Evolutionary conservation across 1,284 basidiomycete genomes (phyloP).

Genomic region (Takashimella tepidaria): DNA sequence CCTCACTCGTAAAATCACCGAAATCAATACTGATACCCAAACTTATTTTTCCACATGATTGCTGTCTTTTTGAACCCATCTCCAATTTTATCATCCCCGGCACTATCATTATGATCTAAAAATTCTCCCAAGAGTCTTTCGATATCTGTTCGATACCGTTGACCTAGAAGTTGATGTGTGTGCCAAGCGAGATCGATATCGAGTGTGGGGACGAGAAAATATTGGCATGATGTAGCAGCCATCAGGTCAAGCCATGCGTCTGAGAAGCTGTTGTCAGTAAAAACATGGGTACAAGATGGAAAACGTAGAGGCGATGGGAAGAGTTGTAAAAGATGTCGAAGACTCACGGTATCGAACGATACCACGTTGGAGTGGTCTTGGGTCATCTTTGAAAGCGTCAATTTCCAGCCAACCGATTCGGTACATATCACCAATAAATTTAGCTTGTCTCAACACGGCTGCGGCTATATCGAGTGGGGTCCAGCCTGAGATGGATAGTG

Average conservation of each 20-base stretch:
- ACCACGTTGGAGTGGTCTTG: conserved; percentile 23
- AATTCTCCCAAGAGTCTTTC: conserved; percentile 13
- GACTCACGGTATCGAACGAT: conserved; percentile 39
- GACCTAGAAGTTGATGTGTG: conserved; percentile 40
- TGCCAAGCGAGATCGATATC: conserved; percentile 47
- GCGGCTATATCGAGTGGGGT: conserved; percentile 25
- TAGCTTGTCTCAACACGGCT: conserved; percentile 31
- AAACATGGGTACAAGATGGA: not conserved
- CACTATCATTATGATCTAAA: conserved; percentile 30
- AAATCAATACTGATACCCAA: conserved; percentile 17
- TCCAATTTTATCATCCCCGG: conserved; percentile 14
- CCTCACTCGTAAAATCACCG: not conserved
- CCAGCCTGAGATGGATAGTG: conserved; percentile 16
- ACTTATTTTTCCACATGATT: conserved; percentile 24
- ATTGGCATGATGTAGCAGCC: conserved; percentile 9
- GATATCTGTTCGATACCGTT: conserved; percentile 26
- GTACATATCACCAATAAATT: conserved; percentile 25
- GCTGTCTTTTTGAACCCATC: conserved; percentile 19
- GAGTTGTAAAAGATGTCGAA: not conserved
- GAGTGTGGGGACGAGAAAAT: conserved; percentile 23
- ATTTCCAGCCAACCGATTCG: conserved; percentile 29
- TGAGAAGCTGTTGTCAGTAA: conserved; percentile 3
- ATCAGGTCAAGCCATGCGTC: conserved; percentile 41
- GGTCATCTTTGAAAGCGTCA: conserved; percentile 9
- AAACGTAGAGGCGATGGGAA: not conserved